A percentile compares a stretch with the other conserved stretches of the same genome.
These are phyloP conservation scores for Oryza punctata DNA, from an alignment of 176 grass and related monocot species.

Conservation along the genomic window DNA sequence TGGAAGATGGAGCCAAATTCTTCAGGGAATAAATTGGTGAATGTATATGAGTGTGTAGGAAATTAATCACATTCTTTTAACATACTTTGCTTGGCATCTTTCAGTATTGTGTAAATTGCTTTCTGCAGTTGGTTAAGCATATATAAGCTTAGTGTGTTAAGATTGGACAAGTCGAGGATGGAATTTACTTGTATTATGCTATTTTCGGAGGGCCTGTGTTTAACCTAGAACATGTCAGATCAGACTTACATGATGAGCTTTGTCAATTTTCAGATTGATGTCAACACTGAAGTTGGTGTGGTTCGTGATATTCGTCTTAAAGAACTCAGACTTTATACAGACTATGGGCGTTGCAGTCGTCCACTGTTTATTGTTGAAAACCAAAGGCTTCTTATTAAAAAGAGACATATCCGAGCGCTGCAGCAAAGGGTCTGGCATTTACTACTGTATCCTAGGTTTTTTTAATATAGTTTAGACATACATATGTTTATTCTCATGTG, in stretches of 20 bases:
- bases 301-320: conserved; percentile 94
- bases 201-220: neutral
- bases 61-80: neutral
- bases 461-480: conserved; percentile 16
- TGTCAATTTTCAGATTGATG: conserved; percentile 73
- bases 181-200: neutral
- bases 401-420: conserved; percentile 77
- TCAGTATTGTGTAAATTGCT: neutral
- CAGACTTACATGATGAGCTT: conserved; percentile 23
- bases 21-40: neutral
- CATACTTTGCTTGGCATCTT: neutral
- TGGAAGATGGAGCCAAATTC: neutral
- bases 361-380: conserved; percentile 96
- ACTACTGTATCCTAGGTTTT: conserved; percentile 26
- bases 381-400: conserved; percentile 93
- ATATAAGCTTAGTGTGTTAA: neutral
- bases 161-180: conserved; percentile 13
- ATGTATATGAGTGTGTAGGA: conserved; percentile 2
- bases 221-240: neutral
- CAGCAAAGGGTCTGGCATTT: conserved; percentile 79
- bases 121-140: conserved; percentile 8
- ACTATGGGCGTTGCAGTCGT: conserved; percentile 96
- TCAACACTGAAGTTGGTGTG: conserved; percentile 99
- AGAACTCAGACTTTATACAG: conserved; percentile 93
- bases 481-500: conserved; percentile 36